A percentile compares a stretch with the other conserved stretches of the same genome.
These are phyloP conservation scores for Aspergillus bombycis DNA, from an alignment of 2,329 filamentous ascomycete species.

Conservation along the genomic window DNA sequence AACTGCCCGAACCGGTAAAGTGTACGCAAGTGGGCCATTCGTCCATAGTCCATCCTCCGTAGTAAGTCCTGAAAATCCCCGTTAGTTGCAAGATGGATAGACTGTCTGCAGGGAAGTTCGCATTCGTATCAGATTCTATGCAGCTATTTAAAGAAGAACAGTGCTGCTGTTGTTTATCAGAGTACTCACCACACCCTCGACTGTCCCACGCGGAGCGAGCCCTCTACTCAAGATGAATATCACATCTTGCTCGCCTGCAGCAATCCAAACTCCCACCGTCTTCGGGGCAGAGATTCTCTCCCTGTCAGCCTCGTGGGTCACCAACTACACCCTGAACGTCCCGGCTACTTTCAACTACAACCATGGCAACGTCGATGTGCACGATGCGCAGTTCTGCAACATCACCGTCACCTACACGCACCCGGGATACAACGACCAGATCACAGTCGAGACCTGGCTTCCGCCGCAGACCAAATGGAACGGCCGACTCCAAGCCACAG, in stretches of 20 bases:
- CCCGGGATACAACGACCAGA: conserved; percentile 38
- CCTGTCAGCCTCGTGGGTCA: conserved; percentile 19
- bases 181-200: too few species aligned
- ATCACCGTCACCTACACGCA: conserved; percentile 44
- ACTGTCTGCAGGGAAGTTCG: too few species aligned
- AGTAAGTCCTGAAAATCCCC: too few species aligned
- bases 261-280: conserved; percentile 13
- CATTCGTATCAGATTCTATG: too few species aligned
- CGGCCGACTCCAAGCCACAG: conserved; percentile 40
- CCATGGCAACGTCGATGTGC: conserved; percentile 1
- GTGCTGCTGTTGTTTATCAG: too few species aligned
- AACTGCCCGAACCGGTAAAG: too few species aligned
- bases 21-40: too few species aligned
- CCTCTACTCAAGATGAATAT: background rate
- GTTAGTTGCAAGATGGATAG: too few species aligned
- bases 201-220: too few species aligned
- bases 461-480: conserved; percentile 38
- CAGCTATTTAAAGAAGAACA: too few species aligned
- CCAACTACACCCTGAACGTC: conserved; percentile 17
- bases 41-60: too few species aligned
- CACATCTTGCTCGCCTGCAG: background rate
- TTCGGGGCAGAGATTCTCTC: conserved; percentile 24
- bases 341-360: conserved; percentile 14
- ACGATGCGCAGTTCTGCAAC: conserved; percentile 38
- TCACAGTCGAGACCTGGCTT: conserved; percentile 38